These are phyloP conservation scores for Oryza australiensis DNA, from an alignment of 176 grass and related monocot species.

Conservation along the genomic window DNA sequence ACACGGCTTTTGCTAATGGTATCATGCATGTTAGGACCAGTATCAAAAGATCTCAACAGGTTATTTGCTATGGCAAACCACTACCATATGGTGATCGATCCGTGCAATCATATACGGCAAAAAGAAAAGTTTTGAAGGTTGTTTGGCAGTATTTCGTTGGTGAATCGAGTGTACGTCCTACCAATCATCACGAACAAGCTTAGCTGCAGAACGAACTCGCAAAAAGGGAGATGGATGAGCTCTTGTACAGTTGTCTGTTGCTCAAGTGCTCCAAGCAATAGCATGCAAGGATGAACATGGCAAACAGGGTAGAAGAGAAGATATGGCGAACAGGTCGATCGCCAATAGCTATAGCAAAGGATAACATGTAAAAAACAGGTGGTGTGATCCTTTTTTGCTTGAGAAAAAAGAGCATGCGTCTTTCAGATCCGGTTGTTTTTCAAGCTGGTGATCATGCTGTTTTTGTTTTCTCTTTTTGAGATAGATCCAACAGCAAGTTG, in stretches of 20 bases:
- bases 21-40: neutral
- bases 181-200: conserved; percentile 7
- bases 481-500: neutral
- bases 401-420: neutral
- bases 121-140: neutral
- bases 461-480: neutral
- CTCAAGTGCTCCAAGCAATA: conserved; percentile 28
- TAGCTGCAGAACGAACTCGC: neutral
- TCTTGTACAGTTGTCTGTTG: neutral
- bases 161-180: neutral
- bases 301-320: conserved; percentile 3
- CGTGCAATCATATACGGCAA: conserved; percentile 31
- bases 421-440: conserved; percentile 12
- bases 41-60: neutral
- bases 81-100: neutral
- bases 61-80: conserved; percentile 3
- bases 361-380: neutral
- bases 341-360: conserved; percentile 2
- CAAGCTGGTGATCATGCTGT: neutral
- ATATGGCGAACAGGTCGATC: conserved; percentile 19
- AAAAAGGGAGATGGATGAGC: neutral
- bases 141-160: neutral
- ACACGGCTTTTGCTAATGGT: neutral
- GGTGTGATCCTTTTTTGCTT: neutral
- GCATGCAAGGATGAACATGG: neutral